A percentile compares a stretch with the other conserved stretches of the same genome.
These are phyloP conservation scores for Nothophaeocryptopus gaeumannii DNA, from an alignment of 2,329 filamentous ascomycete genomes.

Conservation along the genomic window DNA sequence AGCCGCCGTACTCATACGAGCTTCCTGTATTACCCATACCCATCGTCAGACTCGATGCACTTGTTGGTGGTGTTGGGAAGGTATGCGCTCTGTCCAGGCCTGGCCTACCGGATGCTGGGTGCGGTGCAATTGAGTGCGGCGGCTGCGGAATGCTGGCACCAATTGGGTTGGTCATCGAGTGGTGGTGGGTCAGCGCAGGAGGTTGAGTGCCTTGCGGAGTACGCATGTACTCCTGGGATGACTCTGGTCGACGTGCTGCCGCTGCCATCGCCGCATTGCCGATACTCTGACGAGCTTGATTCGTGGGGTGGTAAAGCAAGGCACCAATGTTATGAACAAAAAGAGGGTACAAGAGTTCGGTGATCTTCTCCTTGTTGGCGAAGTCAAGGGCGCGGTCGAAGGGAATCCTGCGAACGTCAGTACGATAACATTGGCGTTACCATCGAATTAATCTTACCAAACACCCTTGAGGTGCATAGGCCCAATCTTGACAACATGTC, in stretches of 20 bases:
- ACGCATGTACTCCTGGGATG: conserved; percentile 56
- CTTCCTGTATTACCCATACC: conserved; percentile 69
- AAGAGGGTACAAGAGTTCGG: conserved; percentile 86
- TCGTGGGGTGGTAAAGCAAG: conserved; percentile 88
- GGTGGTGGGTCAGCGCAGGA: conserved; percentile 70
- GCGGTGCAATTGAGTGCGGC: conserved; percentile 60
- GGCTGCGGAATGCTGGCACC: conserved; percentile 64
- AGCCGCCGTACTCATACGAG: conserved; percentile 73
- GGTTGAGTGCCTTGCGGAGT: conserved; percentile 58
- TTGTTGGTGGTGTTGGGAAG: conserved; percentile 90
- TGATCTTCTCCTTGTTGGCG: conserved; percentile 99
- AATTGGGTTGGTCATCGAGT: conserved; percentile 62
- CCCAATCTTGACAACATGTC: conserved; percentile 97
- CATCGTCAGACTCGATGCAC: conserved; percentile 76
- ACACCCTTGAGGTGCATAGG: conserved; percentile 99
- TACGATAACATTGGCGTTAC: neutral
- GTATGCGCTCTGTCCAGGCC: conserved; percentile 81
- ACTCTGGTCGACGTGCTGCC: conserved; percentile 67
- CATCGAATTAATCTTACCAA: conserved; percentile 60
- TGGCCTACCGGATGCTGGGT: conserved; percentile 62
- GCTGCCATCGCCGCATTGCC: conserved; percentile 65
- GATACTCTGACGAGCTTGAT: conserved; percentile 70
- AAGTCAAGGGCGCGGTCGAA: conserved; percentile 97
- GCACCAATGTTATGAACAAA: conserved; percentile 97
- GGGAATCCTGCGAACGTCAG: conserved; percentile 69